phyloP scores from a whole-genome alignment of 1,139 yeast genomes.

The Blastobotrys proliferans region DNA sequence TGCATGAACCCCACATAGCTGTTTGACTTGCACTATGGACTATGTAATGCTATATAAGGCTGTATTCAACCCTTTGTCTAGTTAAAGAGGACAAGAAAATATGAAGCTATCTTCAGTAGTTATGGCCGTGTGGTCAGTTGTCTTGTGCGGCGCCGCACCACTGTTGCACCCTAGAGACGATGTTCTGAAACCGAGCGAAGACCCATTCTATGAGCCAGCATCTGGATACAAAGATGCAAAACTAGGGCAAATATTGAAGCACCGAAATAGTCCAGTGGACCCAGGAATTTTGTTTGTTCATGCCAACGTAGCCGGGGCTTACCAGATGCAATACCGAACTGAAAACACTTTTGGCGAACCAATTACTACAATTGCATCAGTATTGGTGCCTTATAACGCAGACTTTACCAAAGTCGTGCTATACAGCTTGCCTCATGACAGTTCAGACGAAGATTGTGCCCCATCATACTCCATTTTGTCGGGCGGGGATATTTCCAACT shows the following conservation, averaged over 20 bases:
- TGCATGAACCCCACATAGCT: too few relatives aligned
- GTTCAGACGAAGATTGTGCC: conserved; percentile 27
- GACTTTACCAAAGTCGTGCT: conserved; percentile 22
- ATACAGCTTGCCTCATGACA: conserved; percentile 30
- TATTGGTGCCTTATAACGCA: conserved; percentile 25
- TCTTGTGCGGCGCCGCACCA: not conserved
- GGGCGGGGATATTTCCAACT: too few relatives aligned
- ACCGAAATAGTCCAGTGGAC: not conserved
- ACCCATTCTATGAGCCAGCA: not conserved
- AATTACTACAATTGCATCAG: conserved; percentile 26
- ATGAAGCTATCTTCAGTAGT: too few relatives aligned
- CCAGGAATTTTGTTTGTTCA: not conserved
- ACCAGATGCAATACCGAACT: conserved; percentile 23
- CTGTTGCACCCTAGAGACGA: not conserved
- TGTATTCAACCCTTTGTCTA: too few relatives aligned
- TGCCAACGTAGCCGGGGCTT: conserved; percentile 19
- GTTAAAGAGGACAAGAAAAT: too few relatives aligned
- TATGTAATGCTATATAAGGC: too few relatives aligned
- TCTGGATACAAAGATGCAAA: not conserved
- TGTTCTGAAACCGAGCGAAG: not conserved
- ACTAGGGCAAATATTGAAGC: not conserved
- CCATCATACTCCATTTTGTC: conserved; percentile 28
- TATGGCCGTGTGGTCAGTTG: too few relatives aligned
- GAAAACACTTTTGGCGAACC: conserved; percentile 21
- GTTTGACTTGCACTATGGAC: too few relatives aligned